Percentiles rank a stretch among this genome's conserved stretches.
phyloP scores from a whole-genome alignment of 306 rosid species.

The Dicorynia guianensis region DNA sequence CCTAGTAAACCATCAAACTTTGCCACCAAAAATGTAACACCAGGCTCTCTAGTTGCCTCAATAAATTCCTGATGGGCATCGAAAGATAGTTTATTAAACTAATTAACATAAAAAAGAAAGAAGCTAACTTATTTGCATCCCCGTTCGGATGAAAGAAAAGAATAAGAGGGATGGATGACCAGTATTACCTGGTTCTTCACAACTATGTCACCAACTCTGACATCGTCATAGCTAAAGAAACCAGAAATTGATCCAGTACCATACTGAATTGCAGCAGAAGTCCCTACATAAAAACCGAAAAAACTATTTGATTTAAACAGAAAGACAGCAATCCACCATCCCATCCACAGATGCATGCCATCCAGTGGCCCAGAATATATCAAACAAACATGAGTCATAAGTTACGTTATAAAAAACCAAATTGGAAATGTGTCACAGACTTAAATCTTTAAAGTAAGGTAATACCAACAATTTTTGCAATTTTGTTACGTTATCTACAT shows the following conservation, averaged over 20 bases:
- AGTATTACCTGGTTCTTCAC: slow-evolving; percentile 72
- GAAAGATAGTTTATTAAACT: slow-evolving; percentile 5
- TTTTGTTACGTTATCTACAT: neutral
- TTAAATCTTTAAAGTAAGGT: neutral
- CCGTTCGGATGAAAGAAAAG: neutral
- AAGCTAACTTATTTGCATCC: slow-evolving; percentile 12
- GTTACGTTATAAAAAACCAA: neutral
- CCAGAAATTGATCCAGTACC: slow-evolving; percentile 91
- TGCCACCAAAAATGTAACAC: slow-evolving; percentile 70
- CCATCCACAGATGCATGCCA: neutral
- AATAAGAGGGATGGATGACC: neutral
- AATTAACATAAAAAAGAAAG: slow-evolving; percentile 23
- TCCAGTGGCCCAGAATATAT: slow-evolving; percentile 5
- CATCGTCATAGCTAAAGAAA: slow-evolving; percentile 79
- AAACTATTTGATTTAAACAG: neutral
- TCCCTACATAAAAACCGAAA: slow-evolving; percentile 58
- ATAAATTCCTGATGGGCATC: slow-evolving; percentile 72
- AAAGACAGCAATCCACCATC: slow-evolving; percentile 17
- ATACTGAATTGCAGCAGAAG: slow-evolving; percentile 83
- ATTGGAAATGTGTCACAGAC: slow-evolving; percentile 9
- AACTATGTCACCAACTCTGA: slow-evolving; percentile 73
- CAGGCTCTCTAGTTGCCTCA: slow-evolving; percentile 83
- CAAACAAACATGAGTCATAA: neutral
- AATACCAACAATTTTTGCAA: neutral
- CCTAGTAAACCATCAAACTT: slow-evolving; percentile 94